Base-by-base conservation (phyloP, 495 filamentous ascomycete genomes). In the Aspergillus saccharolyticus region DNA sequence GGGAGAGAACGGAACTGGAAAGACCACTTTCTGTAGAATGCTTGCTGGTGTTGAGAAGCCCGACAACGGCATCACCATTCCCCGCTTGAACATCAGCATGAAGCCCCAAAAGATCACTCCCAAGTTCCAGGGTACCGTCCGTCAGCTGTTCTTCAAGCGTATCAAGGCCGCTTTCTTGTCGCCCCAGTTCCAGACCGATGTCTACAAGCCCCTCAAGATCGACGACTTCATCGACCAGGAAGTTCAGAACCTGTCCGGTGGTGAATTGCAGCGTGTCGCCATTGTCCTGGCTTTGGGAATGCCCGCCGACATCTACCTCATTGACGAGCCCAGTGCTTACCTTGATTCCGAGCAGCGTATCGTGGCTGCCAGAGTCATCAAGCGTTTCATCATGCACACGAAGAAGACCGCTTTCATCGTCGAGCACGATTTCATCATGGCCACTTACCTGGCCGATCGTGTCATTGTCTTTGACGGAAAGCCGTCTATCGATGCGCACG, bases 381-480 rank as follows among this genome's bases (percentile, higher is more conserved):
- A 98, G 80, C 87, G 94, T 58, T 98, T 96, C 83, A 97, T 98
- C 66, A 98, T 97, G 94, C 92, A 97, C 80, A 85, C 90, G 56
- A 97, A 98, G 86, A 97, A 97, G 82, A 97, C 94, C 0, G 94
- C 95, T 39, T 97, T 98, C 72, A 84, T 98, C 60, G 94, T 97
- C 64, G 94, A 98, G 85, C 94, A 98, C 87, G 95, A 98, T 85
- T 97, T 98, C 78, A 97, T 97, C 79, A 97, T 97, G 94, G 91
- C 91, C 25, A 89, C 94, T 17, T 98, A 98, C 71, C 85, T 97
- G 18, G 94, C 95, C 43, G 94, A 98, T 66, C 89, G 93, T 63
- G 94, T 98, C 67, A 97, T 98, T 68, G 94, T 97, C 61, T 98
- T 98, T 66, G 94, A 96, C 68, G 94, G 94, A 62, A 68, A 92